These are phyloP conservation scores for Nannochloropsis gaditana DNA, from an alignment of 108 stramenopile genomes.

Conservation along the genomic window DNA sequence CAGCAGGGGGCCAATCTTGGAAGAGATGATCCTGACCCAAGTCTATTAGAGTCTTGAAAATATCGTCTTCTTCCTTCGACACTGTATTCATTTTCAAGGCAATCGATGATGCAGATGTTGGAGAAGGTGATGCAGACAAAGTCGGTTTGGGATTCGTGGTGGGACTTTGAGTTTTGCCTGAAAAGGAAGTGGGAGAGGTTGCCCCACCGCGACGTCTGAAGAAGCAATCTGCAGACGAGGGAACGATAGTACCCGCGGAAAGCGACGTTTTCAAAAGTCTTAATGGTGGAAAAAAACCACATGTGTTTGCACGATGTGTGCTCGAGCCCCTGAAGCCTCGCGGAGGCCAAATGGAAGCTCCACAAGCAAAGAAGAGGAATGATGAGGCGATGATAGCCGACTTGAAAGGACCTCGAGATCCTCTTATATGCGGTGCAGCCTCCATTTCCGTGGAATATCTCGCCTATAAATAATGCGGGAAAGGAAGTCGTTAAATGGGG, in stretches of 20 bases:
- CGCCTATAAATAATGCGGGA: too few species aligned
- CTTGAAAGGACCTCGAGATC: too few species aligned
- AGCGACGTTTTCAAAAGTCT: background rate
- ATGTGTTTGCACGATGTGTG: too few species aligned
- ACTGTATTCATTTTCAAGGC: background rate
- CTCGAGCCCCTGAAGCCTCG: too few species aligned
- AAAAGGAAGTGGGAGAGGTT: background rate
- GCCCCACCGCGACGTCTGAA: background rate
- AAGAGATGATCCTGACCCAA: slow-evolving; percentile 70
- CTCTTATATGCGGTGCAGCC: too few species aligned
- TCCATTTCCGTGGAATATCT: too few species aligned
- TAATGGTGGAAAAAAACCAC: background rate
- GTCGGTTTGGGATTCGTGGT: background rate
- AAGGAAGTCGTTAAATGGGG: too few species aligned
- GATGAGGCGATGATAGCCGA: too few species aligned
- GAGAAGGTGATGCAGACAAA: background rate
- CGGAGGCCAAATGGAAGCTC: too few species aligned
- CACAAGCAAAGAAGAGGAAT: too few species aligned
- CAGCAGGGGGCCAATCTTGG: slow-evolving; percentile 72
- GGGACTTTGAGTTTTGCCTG: background rate
- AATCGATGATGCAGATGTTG: background rate
- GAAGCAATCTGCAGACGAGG: background rate
- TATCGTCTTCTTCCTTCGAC: background rate
- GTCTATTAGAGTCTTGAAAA: background rate
- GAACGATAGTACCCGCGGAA: background rate